Base-by-base conservation (phyloP, 371 early-diverging fungal species). In the Rhizopus stolonifer region DNA sequence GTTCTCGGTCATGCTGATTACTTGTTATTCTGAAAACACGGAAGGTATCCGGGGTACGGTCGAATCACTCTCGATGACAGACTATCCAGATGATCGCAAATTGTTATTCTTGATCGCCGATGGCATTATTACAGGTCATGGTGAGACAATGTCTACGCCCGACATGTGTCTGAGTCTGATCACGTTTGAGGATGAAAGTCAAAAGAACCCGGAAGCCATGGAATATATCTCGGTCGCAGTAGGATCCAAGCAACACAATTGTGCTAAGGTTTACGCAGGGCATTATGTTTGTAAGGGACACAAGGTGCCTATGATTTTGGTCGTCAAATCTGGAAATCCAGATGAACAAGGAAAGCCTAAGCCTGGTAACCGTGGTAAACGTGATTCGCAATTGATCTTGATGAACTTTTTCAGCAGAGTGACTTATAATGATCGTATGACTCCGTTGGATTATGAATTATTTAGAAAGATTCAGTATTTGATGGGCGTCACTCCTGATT, bases 221-320 rank as follows among this genome's bases (percentile, higher is more conserved):
- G 75, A 82, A 22, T 98, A 96, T 60, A 72, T 94, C 56, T 89
- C 96, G n/a, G 86, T 98, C 22, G 94, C 93, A 13, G 87, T 87
- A 11, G 95, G 95, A 14, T 52, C 81, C 15, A 93, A 92, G 54
- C 91, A 91, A 58, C 83, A 88, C 61, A 98, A 98, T 61, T 84
- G 85, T 48, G 94, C 93, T 57, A 90, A 89, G 66, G 93, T 98
- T n/a, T 92, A 96, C 70, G 89, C 94, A 33, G 99, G 99, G 22
- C 82, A 89, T 58, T 99, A 92, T 61, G 77, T 70, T 4, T 70
- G 77, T 57, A 76, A 82, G 56, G 79, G 77, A 36, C 83, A 78
- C 58, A 76, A 79, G 45, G 83, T 88, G 5, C 91, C 92, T 2
- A 87, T 85, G 56, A 74, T 94, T 22, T 51, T 91, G 23, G 81